A percentile compares a stretch with the other conserved stretches of the same genome.
phyloP scores from a whole-genome alignment of 441 rosid species.

The Arabidopsis hybrid region DNA sequence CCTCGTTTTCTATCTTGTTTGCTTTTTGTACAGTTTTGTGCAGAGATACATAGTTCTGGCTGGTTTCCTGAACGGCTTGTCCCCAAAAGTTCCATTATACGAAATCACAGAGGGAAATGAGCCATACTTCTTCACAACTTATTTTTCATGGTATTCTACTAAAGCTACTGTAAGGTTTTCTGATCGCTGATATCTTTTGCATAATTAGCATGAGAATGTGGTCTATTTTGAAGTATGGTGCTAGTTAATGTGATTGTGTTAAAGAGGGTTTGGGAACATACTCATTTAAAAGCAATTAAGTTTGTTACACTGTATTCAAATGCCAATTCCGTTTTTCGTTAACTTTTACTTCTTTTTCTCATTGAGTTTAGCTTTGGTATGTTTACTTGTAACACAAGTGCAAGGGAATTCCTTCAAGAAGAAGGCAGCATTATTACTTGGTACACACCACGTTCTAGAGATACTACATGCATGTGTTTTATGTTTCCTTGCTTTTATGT shows the following conservation, averaged over 20 bases:
- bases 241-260: slow-evolving; percentile 24
- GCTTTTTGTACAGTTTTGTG: slow-evolving; percentile 43
- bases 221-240: slow-evolving; percentile 6
- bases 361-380: slow-evolving; percentile 6
- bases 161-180: slow-evolving; percentile 69
- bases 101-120: slow-evolving; percentile 96
- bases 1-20: slow-evolving; percentile 25
- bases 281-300: slow-evolving; percentile 7
- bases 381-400: slow-evolving; percentile 54
- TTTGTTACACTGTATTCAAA: slow-evolving; percentile 6
- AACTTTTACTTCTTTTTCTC: not conserved
- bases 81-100: slow-evolving; percentile 84
- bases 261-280: slow-evolving; percentile 1
- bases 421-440: slow-evolving; percentile 85
- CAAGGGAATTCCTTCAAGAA: slow-evolving; percentile 98
- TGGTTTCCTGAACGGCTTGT: slow-evolving; percentile 57
- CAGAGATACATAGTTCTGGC: slow-evolving; percentile 92
- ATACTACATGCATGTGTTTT: slow-evolving; percentile 30
- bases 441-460: slow-evolving; percentile 76
- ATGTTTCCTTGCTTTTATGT: slow-evolving; percentile 3
- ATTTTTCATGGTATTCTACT: slow-evolving; percentile 88
- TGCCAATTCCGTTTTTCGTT: not conserved
- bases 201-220: slow-evolving; percentile 10
- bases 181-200: slow-evolving; percentile 7
- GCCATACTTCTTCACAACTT: slow-evolving; percentile 89